phyloP scores from a whole-genome alignment of 192 early-diverging fungal species.

The Mortierella alpina region DNA sequence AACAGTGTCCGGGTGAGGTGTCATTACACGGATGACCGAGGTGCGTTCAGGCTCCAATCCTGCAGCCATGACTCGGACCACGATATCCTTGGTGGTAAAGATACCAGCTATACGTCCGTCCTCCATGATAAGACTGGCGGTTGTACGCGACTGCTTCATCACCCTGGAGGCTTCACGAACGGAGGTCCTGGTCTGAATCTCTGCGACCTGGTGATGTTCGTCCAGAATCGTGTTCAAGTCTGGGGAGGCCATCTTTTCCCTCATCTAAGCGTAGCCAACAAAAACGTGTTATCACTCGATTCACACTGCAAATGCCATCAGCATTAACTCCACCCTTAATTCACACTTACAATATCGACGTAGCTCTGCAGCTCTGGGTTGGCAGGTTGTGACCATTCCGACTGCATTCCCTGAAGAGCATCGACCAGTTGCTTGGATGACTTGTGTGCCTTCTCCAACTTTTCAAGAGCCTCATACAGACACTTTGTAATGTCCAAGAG shows the following conservation, averaged over 20 bases:
- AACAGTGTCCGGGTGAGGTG: slow-evolving; percentile 83
- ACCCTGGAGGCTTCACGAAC: slow-evolving; percentile 76
- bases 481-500: slow-evolving; percentile 86
- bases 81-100: slow-evolving; percentile 75
- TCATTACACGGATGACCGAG: slow-evolving; percentile 96
- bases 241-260: slow-evolving; percentile 89
- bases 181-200: slow-evolving; percentile 73
- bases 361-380: slow-evolving; percentile 69
- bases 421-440: slow-evolving; percentile 82
- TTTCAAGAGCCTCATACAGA: slow-evolving; percentile 84
- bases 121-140: slow-evolving; percentile 76
- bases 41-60: slow-evolving; percentile 86
- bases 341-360: slow-evolving; percentile 62
- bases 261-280: slow-evolving; percentile 32
- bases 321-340: not conserved
- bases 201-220: slow-evolving; percentile 62
- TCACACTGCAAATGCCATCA: not conserved
- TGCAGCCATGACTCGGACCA: slow-evolving; percentile 85
- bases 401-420: slow-evolving; percentile 82
- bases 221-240: slow-evolving; percentile 86
- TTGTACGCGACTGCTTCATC: slow-evolving; percentile 79
- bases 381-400: slow-evolving; percentile 73
- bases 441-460: slow-evolving; percentile 83
- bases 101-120: slow-evolving; percentile 81
- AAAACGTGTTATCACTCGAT: not conserved